These are phyloP conservation scores for Backusella psychrophila DNA, from an alignment of 192 early-diverging fungal genomes.

Conservation along the genomic window DNA sequence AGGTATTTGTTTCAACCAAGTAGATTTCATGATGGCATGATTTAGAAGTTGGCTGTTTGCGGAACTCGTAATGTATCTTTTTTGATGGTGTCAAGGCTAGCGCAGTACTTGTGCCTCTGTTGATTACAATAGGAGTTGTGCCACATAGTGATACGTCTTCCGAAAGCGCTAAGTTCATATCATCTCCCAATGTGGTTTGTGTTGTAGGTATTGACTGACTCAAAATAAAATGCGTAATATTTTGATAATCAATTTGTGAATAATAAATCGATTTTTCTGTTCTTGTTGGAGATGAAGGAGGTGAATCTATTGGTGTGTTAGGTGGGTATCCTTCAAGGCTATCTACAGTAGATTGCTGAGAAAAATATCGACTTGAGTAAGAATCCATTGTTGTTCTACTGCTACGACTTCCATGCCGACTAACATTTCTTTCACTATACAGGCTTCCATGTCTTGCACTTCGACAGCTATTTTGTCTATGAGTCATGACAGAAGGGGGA, in stretches of 20 bases:
- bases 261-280: neutral
- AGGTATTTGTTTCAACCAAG: constrained; percentile 6
- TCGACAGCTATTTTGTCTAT: neutral
- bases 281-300: neutral
- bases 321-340: neutral
- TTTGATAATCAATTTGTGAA: constrained; percentile 6
- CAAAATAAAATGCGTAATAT: constrained; percentile 4
- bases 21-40: constrained; percentile 29
- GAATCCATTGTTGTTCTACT: constrained; percentile 5
- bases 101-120: neutral
- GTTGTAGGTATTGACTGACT: neutral
- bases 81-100: neutral
- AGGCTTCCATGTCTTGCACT: constrained; percentile 2
- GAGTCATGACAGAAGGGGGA: neutral
- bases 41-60: constrained; percentile 20
- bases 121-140: neutral
- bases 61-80: constrained; percentile 14
- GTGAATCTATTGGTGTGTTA: neutral
- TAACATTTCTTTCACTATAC: neutral
- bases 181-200: neutral
- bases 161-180: neutral
- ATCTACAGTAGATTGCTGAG: neutral
- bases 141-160: neutral
- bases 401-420: constrained; percentile 7
- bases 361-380: constrained; percentile 5